phyloP scores from a whole-genome alignment of 768 basidiomycete species.

The Kwoniella dejecticola region DNA sequence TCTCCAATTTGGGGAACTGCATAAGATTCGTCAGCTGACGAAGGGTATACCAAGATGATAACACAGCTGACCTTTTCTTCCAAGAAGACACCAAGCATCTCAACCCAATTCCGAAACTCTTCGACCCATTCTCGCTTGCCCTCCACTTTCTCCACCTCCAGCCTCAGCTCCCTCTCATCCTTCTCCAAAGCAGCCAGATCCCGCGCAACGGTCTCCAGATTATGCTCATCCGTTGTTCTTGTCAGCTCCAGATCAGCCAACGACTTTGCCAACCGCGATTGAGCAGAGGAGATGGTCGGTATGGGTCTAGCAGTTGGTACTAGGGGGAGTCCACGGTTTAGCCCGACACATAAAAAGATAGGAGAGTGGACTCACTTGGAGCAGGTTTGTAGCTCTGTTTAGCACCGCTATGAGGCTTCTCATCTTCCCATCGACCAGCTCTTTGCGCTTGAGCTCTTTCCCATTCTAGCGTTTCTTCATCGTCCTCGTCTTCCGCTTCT shows the following conservation, averaged over 20 bases:
- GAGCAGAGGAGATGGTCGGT: slow-evolving; percentile 54
- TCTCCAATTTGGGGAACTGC: slow-evolving; percentile 57
- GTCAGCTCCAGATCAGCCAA: slow-evolving; percentile 45
- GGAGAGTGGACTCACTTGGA: slow-evolving; percentile 49
- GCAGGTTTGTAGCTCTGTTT: slow-evolving; percentile 53
- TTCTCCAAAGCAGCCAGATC: slow-evolving; percentile 54
- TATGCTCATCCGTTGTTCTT: slow-evolving; percentile 43
- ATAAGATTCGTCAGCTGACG: neutral
- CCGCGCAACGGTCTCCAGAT: slow-evolving; percentile 43
- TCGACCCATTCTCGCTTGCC: slow-evolving; percentile 58
- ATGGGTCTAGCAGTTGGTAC: slow-evolving; percentile 56
- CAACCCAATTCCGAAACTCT: slow-evolving; percentile 57
- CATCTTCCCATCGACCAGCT: slow-evolving; percentile 46
- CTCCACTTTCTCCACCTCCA: slow-evolving; percentile 56
- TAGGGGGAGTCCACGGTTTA: slow-evolving; percentile 19
- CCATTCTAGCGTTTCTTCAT: slow-evolving; percentile 56
- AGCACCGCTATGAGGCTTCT: slow-evolving; percentile 21
- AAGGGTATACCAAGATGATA: neutral
- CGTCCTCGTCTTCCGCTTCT: slow-evolving; percentile 56
- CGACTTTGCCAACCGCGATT: slow-evolving; percentile 53
- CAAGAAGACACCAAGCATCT: slow-evolving; percentile 57
- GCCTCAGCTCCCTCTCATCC: slow-evolving; percentile 56
- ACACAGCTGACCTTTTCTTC: slow-evolving; percentile 56
- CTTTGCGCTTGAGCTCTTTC: slow-evolving; percentile 56
- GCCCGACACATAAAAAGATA: neutral